Evolutionary conservation across 2,329 filamentous ascomycete species (phyloP), one percentile per base, ranked within the genome.

Genomic region (Hypoxylon sp.): DNA sequence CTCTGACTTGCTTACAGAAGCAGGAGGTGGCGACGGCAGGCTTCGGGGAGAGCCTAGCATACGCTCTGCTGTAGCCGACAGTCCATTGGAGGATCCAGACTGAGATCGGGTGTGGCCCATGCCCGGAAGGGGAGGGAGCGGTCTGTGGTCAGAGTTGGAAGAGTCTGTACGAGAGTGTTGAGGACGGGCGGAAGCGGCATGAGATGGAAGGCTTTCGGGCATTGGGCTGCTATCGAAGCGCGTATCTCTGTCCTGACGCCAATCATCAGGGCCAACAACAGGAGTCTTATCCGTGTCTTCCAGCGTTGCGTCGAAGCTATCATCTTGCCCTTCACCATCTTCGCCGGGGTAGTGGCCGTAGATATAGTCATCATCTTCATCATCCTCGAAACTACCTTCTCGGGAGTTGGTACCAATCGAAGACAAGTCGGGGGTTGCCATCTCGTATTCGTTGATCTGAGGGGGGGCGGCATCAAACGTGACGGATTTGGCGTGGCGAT

Each of bases 231-330:
- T 86, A 43, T 90, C 88, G 71, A 91, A 95, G 1, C 88, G 87
- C 70, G 93, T 87, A 37, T 91, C 89, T 28, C 88, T 75, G 79
- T 92, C 80, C 80, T 94, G 91, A 67, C 91, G 89, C 95, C 95
- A 99, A 75, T 97, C 93, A 72, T 98, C 95, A 0, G 95, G 95
- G 20, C 96, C 87, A n/a, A 99, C 94, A 10, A 99, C 95, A 0
- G 95, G 95, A 0, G 95, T 98, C 82, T 98, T 98, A 73, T 97
- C 93, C 4, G 93, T 94, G 74, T 98, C 94, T 78, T 98, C 94
- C 1, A 98, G 85, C 6, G 93, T 97, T 13, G 92, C 94, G 78
- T 98, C 94, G 71, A 98, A 98, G 80, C 94, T 97, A 74, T 97
- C 94, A 43, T 94, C 92, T 44, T 86, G 85, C 56, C 87, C 84